Percentiles rank a stretch among this genome's conserved stretches.
phyloP scores from a whole-genome alignment of 2,329 filamentous ascomycete genomes.

The Fusarium sp. region DNA sequence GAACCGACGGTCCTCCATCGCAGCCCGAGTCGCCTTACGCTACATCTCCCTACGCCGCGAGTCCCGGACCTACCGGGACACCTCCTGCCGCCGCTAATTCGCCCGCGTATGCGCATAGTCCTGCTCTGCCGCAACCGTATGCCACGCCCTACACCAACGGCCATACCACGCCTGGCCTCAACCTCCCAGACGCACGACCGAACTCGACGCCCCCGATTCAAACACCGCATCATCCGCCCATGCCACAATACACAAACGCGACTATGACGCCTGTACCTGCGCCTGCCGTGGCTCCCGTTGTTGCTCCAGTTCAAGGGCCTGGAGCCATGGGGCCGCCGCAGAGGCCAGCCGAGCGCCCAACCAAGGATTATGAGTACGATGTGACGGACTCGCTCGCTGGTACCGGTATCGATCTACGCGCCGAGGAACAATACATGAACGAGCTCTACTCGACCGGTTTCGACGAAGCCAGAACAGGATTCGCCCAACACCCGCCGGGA shows the following conservation, averaged over 20 bases:
- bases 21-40: slow-evolving; percentile 74
- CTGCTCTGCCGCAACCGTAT: slow-evolving; percentile 49
- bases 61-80: slow-evolving; percentile 58
- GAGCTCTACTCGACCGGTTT: slow-evolving; percentile 70
- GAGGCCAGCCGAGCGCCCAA: slow-evolving; percentile 71
- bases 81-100: slow-evolving; percentile 54
- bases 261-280: slow-evolving; percentile 45
- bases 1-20: slow-evolving; percentile 72
- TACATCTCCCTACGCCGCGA: slow-evolving; percentile 63
- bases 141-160: slow-evolving; percentile 56
- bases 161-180: slow-evolving; percentile 51
- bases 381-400: slow-evolving; percentile 86
- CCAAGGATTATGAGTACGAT: slow-evolving; percentile 76
- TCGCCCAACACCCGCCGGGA: slow-evolving; percentile 64
- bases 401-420: slow-evolving; percentile 87
- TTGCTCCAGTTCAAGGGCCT: slow-evolving; percentile 44
- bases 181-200: slow-evolving; percentile 51
- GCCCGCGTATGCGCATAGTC: slow-evolving; percentile 52
- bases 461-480: slow-evolving; percentile 64
- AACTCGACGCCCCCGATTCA: slow-evolving; percentile 50
- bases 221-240: slow-evolving; percentile 46
- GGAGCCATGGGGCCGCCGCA: slow-evolving; percentile 69
- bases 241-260: slow-evolving; percentile 44
- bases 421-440: slow-evolving; percentile 86
- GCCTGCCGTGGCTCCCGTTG: slow-evolving; percentile 33